Evolutionary conservation across 192 early-diverging fungal species (phyloP).

Genomic region (Coemansia sp.): DNA sequence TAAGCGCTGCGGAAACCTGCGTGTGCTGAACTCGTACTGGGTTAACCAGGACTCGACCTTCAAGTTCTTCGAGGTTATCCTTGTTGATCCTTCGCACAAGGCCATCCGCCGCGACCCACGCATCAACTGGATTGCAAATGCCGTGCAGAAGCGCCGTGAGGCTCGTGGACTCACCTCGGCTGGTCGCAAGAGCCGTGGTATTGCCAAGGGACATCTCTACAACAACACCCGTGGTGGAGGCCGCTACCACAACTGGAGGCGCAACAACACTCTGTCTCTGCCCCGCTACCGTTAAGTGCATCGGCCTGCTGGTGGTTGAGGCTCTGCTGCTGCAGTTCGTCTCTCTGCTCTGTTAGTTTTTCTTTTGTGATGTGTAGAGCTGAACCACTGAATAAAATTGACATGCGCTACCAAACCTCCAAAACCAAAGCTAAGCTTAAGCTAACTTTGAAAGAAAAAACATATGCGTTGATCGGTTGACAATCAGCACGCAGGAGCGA

Average conservation of each 20-base stretch:
- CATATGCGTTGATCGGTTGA: too few relatives aligned
- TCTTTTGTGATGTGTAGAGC: background rate
- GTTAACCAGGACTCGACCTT: conserved; percentile 99
- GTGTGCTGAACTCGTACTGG: conserved; percentile 99
- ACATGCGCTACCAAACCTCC: background rate
- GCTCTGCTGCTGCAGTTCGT: background rate
- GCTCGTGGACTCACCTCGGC: conserved; percentile 95
- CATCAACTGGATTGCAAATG: conserved; percentile 99
- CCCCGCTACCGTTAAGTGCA: conserved; percentile 84
- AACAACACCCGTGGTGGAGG: conserved; percentile 97
- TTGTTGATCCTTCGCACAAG: conserved; percentile 97
- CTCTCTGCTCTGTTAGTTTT: background rate
- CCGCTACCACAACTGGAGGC: conserved; percentile 88
- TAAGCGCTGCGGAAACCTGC: conserved; percentile 94
- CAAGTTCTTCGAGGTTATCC: conserved; percentile 99
- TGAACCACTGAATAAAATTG: background rate
- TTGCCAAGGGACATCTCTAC: conserved; percentile 94
- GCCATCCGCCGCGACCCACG: conserved; percentile 97
- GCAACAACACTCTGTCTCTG: conserved; percentile 95
- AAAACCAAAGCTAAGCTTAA: background rate
- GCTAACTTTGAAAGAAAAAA: too few relatives aligned
- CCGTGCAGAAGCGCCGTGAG: conserved; percentile 99
- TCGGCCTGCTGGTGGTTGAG: conserved; percentile 6
- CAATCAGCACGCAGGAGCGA: background rate
- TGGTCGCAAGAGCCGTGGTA: conserved; percentile 96